Percentiles rank a stretch among this genome's conserved stretches.
phyloP scores from a whole-genome alignment of 2,329 filamentous ascomycete species.

The Lachnellula occidentalis region DNA sequence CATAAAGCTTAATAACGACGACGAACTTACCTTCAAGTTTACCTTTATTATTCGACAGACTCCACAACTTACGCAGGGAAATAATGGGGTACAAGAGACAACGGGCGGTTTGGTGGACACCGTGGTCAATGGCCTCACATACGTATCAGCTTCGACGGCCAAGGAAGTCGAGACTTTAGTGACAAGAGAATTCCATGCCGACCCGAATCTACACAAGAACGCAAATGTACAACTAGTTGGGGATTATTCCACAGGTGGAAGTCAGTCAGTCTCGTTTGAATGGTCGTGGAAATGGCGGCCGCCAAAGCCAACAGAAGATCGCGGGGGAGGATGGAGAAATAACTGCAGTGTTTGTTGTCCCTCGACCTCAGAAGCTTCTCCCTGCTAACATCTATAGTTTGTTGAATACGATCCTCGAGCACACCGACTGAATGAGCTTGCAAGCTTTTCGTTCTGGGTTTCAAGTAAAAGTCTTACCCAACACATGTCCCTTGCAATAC shows the following conservation, averaged over 20 bases:
- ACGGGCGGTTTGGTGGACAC: constrained; percentile 57
- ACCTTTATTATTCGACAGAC: constrained; percentile 72
- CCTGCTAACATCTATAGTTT: constrained; percentile 51
- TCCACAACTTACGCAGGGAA: constrained; percentile 34
- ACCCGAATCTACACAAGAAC: constrained; percentile 96
- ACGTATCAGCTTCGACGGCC: constrained; percentile 78
- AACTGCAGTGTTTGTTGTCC: constrained; percentile 69
- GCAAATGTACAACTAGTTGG: constrained; percentile 93
- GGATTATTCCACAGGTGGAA: constrained; percentile 81
- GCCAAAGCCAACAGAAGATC: constrained; percentile 74
- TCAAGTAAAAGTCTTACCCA: constrained; percentile 54
- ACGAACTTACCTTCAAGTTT: constrained; percentile 90
- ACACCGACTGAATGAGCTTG: constrained; percentile 81
- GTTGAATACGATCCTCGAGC: constrained; percentile 95
- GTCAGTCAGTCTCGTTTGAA: constrained; percentile 76
- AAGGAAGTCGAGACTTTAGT: constrained; percentile 91
- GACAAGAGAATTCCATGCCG: constrained; percentile 91
- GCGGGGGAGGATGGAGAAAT: constrained; percentile 89
- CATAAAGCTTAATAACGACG: constrained; percentile 80
- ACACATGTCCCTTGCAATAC: constrained; percentile 13
- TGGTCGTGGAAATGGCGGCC: constrained; percentile 98
- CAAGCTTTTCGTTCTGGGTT: constrained; percentile 93
- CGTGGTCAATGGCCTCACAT: constrained; percentile 81
- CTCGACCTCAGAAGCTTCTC: not conserved
- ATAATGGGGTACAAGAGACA: constrained; percentile 45